A percentile compares a stretch with the other conserved stretches of the same genome.
Evolutionary conservation across 495 filamentous ascomycete species (phyloP).

Genomic region (Tuber brumale): DNA sequence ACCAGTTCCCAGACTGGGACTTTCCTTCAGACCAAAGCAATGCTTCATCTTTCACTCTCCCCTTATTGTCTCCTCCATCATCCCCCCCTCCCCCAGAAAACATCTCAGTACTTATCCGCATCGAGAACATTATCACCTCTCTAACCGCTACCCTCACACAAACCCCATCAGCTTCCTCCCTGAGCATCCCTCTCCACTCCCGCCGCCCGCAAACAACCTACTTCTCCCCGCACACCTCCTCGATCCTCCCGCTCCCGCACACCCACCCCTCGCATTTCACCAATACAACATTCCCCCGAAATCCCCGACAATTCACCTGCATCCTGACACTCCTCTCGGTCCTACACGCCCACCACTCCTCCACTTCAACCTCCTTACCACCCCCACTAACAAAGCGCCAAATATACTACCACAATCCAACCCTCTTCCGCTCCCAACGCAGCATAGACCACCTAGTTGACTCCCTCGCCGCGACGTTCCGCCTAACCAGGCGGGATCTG

Average conservation of each 20-base stretch:
- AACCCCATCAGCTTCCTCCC: slow-evolving; percentile 9
- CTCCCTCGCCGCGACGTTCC: slow-evolving; percentile 73
- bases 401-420: slow-evolving; percentile 82
- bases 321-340: slow-evolving; percentile 24
- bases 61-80: background rate
- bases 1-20: background rate
- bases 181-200: slow-evolving; percentile 13
- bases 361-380: slow-evolving; percentile 38
- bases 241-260: slow-evolving; percentile 9
- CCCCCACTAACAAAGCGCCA: slow-evolving; percentile 49
- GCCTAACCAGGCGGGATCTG: slow-evolving; percentile 54
- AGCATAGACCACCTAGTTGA: slow-evolving; percentile 75
- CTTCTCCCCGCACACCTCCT: slow-evolving; percentile 15
- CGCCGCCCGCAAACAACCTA: slow-evolving; percentile 12
- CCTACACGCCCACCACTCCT: slow-evolving; percentile 13
- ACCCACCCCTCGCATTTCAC: background rate
- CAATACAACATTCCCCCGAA: slow-evolving; percentile 21
- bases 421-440: slow-evolving; percentile 67
- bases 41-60: background rate
- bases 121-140: slow-evolving; percentile 21
- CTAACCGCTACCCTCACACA: slow-evolving; percentile 10
- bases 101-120: slow-evolving; percentile 13
- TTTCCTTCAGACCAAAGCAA: background rate
- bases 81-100: background rate
- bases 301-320: slow-evolving; percentile 25